These are phyloP conservation scores for Leccinum huronense DNA, from an alignment of 1,284 basidiomycete species.

Conservation along the genomic window DNA sequence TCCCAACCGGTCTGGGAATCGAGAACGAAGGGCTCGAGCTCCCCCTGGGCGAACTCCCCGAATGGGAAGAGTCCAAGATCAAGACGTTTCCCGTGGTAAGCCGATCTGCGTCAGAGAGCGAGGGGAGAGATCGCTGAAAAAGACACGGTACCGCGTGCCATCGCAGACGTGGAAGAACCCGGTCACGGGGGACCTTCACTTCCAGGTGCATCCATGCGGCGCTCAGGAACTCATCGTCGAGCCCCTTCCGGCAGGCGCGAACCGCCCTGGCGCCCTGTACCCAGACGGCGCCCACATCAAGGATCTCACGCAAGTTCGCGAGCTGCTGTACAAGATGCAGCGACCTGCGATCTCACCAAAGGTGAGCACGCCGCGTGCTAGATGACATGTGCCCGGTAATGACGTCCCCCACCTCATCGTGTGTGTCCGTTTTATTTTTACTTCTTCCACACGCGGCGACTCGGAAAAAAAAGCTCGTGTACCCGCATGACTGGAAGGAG, in stretches of 20 bases:
- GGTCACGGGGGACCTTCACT: conserved; percentile 63
- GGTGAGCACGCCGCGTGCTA: conserved; percentile 32
- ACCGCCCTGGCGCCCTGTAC: conserved; percentile 50
- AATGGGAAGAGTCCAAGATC: conserved; percentile 64
- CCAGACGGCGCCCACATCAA: conserved; percentile 66
- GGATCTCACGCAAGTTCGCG: conserved; percentile 61
- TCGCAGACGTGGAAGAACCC: conserved; percentile 77
- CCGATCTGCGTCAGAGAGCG: conserved; percentile 1
- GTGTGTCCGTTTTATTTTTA: background rate
- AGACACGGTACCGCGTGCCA: background rate
- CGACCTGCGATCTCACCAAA: conserved; percentile 68
- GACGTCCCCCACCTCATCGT: background rate
- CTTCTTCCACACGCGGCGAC: background rate
- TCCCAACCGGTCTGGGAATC: conserved; percentile 70
- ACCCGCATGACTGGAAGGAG: conserved; percentile 60
- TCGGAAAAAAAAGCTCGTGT: conserved; percentile 41
- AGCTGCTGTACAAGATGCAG: conserved; percentile 68
- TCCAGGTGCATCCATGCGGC: conserved; percentile 68
- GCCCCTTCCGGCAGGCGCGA: conserved; percentile 51
- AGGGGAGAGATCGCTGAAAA: conserved; percentile 4
- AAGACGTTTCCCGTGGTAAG: conserved; percentile 67
- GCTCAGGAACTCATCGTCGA: conserved; percentile 50
- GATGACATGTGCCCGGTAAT: background rate
- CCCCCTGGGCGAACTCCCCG: conserved; percentile 54
- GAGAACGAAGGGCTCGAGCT: conserved; percentile 67